Base-by-base conservation (phyloP, 2,329 filamentous ascomycete species). In the Gaeumannomyces sp. region DNA sequence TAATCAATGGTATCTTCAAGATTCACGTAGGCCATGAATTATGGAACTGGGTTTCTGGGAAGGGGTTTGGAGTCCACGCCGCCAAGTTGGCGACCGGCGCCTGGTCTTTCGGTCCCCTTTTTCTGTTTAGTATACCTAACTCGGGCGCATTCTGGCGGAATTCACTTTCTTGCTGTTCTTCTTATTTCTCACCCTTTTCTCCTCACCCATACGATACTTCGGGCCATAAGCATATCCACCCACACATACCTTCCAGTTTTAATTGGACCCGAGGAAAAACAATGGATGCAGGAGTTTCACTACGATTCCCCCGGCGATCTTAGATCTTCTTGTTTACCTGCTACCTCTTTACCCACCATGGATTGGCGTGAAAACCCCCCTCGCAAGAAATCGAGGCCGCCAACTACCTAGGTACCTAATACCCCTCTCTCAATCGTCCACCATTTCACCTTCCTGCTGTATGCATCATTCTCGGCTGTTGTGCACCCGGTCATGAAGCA, bases 21-120 rank as follows among this genome's bases (percentile, higher is more conserved):
- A 14, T 58, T 28, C 50, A 28, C 33, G 35, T 31, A 31, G 59
- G 31, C 29, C 59, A 35, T 29, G 59, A 60, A 38, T 60, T 60
- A 33, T 60, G 59, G 28, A 29, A 25, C 50, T 59, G 27, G 19
- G 7, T 60, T 60, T 56, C 60, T 45, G 31, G 33, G 45, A 25
- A 11, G 11, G 38, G 45, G 22, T 53, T 53, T 25, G 45, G 11
- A n/a, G 45, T 53, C 45, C 45, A 50, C 38, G 45, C 45, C 19
- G 45, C 45, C 7, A n/a, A 53, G 22, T 14, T 53, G 45, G 45
- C 45, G 45, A 53, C 45, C 10, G 45, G 45, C 45, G 45, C 45
- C 22, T 53, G 45, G 45, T n/a, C 45, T 60, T 25, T 50, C 27
- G 6, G 31, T 63, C 28, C 22, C 28, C 28, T 64, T 31, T 45